Conservation (phyloP, 2,329 filamentous ascomycete species). For the Pseudofabraea citricarpa region DNA sequence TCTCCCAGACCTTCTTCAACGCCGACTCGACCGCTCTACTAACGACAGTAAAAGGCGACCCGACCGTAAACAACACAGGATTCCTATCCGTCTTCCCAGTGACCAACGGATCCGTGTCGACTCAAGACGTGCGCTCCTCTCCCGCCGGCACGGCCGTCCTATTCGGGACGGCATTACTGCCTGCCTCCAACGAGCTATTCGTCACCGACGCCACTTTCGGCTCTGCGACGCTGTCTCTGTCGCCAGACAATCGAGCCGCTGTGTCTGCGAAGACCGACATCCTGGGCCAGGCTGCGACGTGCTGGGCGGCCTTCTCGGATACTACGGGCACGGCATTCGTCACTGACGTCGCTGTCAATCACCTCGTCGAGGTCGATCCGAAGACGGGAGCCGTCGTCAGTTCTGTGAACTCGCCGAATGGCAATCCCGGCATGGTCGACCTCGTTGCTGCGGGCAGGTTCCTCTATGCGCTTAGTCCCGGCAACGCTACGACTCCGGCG, state of each 20-base stretch:
- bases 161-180: slow-evolving; percentile 47
- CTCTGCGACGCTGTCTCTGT: slow-evolving; percentile 41
- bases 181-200: slow-evolving; percentile 37
- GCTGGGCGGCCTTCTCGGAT: slow-evolving; percentile 34
- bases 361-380: slow-evolving; percentile 51
- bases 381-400: slow-evolving; percentile 41
- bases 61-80: slow-evolving; percentile 47
- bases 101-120: slow-evolving; percentile 13
- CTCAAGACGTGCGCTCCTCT: slow-evolving; percentile 31
- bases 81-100: slow-evolving; percentile 50
- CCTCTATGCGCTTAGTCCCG: slow-evolving; percentile 46
- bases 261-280: slow-evolving; percentile 34
- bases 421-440: slow-evolving; percentile 52
- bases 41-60: slow-evolving; percentile 57
- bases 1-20: slow-evolving; percentile 58
- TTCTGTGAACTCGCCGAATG: slow-evolving; percentile 36
- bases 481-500: slow-evolving; percentile 16
- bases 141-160: slow-evolving; percentile 52
- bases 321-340: slow-evolving; percentile 50
- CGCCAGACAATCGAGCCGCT: slow-evolving; percentile 27
- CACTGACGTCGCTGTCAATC: slow-evolving; percentile 47
- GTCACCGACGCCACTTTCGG: slow-evolving; percentile 56
- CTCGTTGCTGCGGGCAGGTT: slow-evolving; percentile 46
- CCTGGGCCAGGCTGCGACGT: slow-evolving; percentile 44
- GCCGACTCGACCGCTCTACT: slow-evolving; percentile 45